A percentile compares a stretch with the other conserved stretches of the same genome.
Evolutionary conservation across 129 eudicot species (phyloP).

Genomic region (Cynara cardunculus): DNA sequence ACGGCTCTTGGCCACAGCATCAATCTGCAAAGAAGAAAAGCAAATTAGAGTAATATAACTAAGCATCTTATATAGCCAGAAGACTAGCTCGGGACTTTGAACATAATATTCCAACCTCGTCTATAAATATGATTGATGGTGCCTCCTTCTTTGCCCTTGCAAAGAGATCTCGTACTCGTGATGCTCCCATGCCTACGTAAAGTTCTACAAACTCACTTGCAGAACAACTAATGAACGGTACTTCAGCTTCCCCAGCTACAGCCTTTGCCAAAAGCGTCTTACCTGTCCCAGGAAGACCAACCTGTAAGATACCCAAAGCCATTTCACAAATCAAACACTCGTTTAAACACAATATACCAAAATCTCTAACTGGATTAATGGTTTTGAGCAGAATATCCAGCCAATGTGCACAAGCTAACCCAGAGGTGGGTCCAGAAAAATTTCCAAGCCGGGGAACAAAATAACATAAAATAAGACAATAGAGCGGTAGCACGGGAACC

Average conservation of each 20-base stretch:
- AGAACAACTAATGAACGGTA: slow-evolving; percentile 97
- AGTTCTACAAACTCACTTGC: slow-evolving; percentile 99
- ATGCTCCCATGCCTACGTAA: slow-evolving; percentile 99
- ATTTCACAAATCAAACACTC: slow-evolving; percentile 20
- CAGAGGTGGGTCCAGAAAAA: too few species aligned
- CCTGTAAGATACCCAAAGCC: slow-evolving; percentile 55
- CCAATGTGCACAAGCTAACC: neutral
- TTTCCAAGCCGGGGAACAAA: too few species aligned
- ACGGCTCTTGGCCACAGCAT: slow-evolving; percentile 99
- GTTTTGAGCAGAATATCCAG: neutral
- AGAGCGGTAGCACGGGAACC: too few species aligned
- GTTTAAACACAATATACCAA: neutral
- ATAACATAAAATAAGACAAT: too few species aligned
- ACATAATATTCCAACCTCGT: slow-evolving; percentile 55
- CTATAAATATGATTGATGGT: slow-evolving; percentile 96
- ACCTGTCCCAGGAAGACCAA: slow-evolving; percentile 99
- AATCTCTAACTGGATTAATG: neutral
- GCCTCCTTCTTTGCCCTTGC: slow-evolving; percentile 99
- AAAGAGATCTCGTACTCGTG: slow-evolving; percentile 97
- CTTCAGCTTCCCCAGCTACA: slow-evolving; percentile 99
- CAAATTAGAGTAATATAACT: neutral
- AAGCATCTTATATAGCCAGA: neutral
- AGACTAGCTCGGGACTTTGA: neutral
- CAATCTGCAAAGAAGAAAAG: slow-evolving; percentile 54
- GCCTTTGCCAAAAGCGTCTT: slow-evolving; percentile 99